phyloP scores from a whole-genome alignment of 2,329 filamentous ascomycete genomes.

The Colletotrichum sp. region DNA sequence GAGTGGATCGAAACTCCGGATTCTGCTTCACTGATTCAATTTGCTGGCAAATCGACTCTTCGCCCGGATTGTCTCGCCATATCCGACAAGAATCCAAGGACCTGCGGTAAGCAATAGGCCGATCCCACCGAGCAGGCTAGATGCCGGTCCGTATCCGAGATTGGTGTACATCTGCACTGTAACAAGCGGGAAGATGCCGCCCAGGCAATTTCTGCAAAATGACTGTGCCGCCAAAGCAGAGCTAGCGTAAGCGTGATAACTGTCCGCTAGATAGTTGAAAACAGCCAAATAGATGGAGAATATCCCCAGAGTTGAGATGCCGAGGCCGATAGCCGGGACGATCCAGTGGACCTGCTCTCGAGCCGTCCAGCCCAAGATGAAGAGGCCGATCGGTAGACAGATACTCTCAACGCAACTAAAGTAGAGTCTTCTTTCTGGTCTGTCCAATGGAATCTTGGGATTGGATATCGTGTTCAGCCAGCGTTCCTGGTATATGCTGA shows the following conservation, averaged over 20 bases:
- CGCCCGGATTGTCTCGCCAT: slow-evolving; percentile 75
- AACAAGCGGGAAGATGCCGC: slow-evolving; percentile 80
- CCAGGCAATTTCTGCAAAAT: slow-evolving; percentile 85
- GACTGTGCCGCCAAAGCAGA: slow-evolving; percentile 85
- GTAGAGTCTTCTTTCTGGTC: slow-evolving; percentile 81
- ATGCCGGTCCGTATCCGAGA: slow-evolving; percentile 73
- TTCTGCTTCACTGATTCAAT: background rate
- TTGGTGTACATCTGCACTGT: slow-evolving; percentile 74
- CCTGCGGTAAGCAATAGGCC: slow-evolving; percentile 74
- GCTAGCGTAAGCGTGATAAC: slow-evolving; percentile 39
- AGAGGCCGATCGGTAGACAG: slow-evolving; percentile 62
- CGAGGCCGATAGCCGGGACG: slow-evolving; percentile 59
- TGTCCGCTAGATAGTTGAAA: slow-evolving; percentile 58
- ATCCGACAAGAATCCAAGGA: slow-evolving; percentile 83
- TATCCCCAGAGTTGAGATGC: slow-evolving; percentile 65
- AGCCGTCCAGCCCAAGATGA: slow-evolving; percentile 64
- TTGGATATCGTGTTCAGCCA: background rate
- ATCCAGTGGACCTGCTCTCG: slow-evolving; percentile 55
- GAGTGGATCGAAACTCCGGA: background rate
- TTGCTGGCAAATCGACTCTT: slow-evolving; percentile 75
- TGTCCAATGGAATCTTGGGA: slow-evolving; percentile 47
- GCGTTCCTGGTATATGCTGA: slow-evolving; percentile 74
- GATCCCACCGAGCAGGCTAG: slow-evolving; percentile 77
- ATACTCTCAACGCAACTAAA: slow-evolving; percentile 53
- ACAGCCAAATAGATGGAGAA: slow-evolving; percentile 61